Percentiles rank a stretch among this genome's conserved stretches.
Evolutionary conservation across 2,329 filamentous ascomycete genomes (phyloP).

Genomic region (Xylaria sp.): DNA sequence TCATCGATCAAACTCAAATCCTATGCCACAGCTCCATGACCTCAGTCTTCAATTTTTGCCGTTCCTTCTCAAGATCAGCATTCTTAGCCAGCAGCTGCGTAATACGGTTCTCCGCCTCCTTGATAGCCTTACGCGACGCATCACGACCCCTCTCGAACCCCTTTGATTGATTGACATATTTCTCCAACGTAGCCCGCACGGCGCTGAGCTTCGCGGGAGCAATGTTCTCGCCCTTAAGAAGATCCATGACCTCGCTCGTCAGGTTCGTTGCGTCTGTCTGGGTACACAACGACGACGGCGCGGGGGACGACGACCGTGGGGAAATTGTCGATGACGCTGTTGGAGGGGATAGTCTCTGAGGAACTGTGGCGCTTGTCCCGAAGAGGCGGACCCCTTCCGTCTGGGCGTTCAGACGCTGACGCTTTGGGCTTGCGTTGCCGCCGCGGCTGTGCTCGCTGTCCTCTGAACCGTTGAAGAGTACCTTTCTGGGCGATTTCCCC

Average conservation of each 20-base stretch:
- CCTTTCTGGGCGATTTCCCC: constrained; percentile 33
- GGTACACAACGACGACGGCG: constrained; percentile 15
- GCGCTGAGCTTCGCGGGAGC: constrained; percentile 44
- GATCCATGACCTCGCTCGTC: constrained; percentile 53
- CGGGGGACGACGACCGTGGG: neutral
- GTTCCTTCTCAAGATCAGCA: constrained; percentile 47
- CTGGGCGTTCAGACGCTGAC: constrained; percentile 20
- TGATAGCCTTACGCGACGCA: constrained; percentile 65
- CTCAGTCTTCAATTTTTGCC: constrained; percentile 19
- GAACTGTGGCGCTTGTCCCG: constrained; percentile 23
- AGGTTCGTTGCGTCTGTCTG: constrained; percentile 41
- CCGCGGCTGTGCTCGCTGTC: neutral
- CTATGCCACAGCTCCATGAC: constrained; percentile 15
- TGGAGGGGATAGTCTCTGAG: constrained; percentile 16
- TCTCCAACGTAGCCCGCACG: constrained; percentile 55
- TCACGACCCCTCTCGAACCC: constrained; percentile 71
- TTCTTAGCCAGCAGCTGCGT: constrained; percentile 46
- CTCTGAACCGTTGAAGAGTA: constrained; percentile 12
- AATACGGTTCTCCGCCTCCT: constrained; percentile 61
- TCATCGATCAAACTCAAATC: neutral
- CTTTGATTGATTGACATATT: constrained; percentile 61
- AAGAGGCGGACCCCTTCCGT: constrained; percentile 27
- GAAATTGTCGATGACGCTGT: too few relatives aligned
- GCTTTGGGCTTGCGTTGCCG: constrained; percentile 19
- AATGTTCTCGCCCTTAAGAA: constrained; percentile 54